Conservation (phyloP, 257 asterid genomes). For the Nicotiana noctiflora region DNA sequence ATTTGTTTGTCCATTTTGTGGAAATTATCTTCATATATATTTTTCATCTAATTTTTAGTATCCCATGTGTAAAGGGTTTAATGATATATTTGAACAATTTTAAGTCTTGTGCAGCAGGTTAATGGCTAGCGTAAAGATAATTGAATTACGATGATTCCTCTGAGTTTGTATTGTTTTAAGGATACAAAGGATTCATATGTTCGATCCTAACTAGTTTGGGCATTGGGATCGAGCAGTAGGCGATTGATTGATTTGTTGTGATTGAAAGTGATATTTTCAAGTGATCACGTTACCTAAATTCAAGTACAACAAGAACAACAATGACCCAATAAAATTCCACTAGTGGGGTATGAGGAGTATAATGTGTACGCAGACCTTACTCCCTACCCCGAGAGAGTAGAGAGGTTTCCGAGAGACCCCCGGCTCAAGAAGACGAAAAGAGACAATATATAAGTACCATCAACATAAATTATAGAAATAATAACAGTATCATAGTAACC, state of each 20-base stretch:
- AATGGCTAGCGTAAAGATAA: neutral
- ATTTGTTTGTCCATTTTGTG: neutral
- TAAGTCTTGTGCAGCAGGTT: neutral
- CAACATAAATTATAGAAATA: too few species aligned
- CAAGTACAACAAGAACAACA: neutral
- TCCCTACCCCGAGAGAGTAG: too few species aligned
- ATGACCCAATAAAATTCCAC: too few species aligned
- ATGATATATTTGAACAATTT: neutral
- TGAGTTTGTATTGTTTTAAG: neutral
- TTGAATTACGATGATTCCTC: neutral
- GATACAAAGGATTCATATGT: neutral
- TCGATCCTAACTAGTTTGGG: neutral
- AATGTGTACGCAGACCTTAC: too few species aligned
- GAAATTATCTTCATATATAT: neutral
- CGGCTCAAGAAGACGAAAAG: too few species aligned
- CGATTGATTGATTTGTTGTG: neutral
- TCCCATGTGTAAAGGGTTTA: neutral
- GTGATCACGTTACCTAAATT: neutral
- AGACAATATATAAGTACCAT: too few species aligned
- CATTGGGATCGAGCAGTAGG: neutral
- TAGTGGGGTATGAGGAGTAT: too few species aligned
- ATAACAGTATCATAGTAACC: too few species aligned
- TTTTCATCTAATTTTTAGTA: neutral
- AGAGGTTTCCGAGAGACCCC: too few species aligned
- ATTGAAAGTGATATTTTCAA: neutral